Evolutionary conservation across 495 filamentous ascomycete genomes (phyloP), one percentile per base, ranked within the genome.

Genomic region (Aspergillus olivimuriae): DNA sequence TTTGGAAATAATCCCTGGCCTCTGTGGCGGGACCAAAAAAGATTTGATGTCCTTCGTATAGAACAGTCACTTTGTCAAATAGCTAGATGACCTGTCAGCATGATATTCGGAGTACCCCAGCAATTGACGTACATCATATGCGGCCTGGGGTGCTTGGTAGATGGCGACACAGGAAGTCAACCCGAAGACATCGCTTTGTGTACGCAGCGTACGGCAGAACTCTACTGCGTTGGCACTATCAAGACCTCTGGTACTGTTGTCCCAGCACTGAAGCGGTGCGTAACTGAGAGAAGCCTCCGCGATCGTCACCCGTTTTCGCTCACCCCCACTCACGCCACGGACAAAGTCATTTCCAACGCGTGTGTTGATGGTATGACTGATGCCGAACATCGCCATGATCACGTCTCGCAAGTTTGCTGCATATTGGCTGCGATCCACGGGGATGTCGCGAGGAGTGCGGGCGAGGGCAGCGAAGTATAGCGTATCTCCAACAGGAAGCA

Each of bases 191-290:
- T 85, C 77, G 9, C 82, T 82, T 53, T 84, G 73, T 16, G 81
- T 69, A 3, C 83, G 72, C 28, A 89, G 69, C 2, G 81, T 83
- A 51, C 80, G 82, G 48, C 72, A 62, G 43, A 62, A 62, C 7
- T 86, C 81, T 18, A 89, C 72, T 0, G 86, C 86, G 2, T 86
- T 90, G 10, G 78, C 82, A 16, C 82, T 81, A 53, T 92, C 87
- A 11, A 90, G 68, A 22, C 87, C 87, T 43, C 87, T 75, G 2
- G 86, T 89, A 34, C 74, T 78, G 63, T 92, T 89, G 56, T 90
- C 87, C 83, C 85, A 89, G n/a, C 77, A 84, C 36, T 78, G 72
- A 10, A 91, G 63, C 28, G 77, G 77, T 4, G 44, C 45, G 18
- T 41, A 24, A 15, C 40, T 44, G 12, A 52, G 24, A 2, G 36